Base-by-base conservation (phyloP, 495 filamentous ascomycete species). In the Hypoxylon lienhwacheense region DNA sequence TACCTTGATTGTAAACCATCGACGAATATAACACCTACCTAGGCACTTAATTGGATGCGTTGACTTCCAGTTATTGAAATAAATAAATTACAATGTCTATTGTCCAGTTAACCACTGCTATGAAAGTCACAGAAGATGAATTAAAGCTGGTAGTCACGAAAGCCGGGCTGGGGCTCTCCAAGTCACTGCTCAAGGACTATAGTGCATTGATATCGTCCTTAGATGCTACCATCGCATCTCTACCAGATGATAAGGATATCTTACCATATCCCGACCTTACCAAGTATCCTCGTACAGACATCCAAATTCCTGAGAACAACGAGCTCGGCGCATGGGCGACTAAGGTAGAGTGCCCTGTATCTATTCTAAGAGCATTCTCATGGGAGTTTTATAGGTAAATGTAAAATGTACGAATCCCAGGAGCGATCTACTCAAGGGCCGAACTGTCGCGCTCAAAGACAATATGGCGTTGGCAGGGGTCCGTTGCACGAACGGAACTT, bases 371-470 rank as follows among this genome's bases (percentile, higher is more conserved):
- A 5, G 16, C 5, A 8, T 32, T 24, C 31, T 47, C 34, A 36
- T 56, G 41, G 40, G 44, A 35, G 22, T 33, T 32, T 33, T 32
- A 40, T 48, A 70, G 59, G 63, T 61, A 1, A 66, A 50, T 33
- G 65, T 55, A 1, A 64, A 61, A 52, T 61, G 52, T 32, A 55
- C 59, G 1, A 57, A 25, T 4, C 66, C 69, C 2, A 63, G 54
- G 6, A 68, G 52, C 34, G 49, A 58, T 21, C 54, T 70, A 12
- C 53, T 73, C 1, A 51, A 55, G 15, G 69, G 66, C 8, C 54
- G 56, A n/a, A 70, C 69, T 0, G 24, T 73, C 3, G 70, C 69
- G 15, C 47, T 72, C 6, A 73, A 73, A 29, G 68, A 73, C 43
- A 73, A 73, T 31, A 67, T 72, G 34, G 65, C 67, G 4, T 48